Base-by-base conservation (phyloP, 345 rosid genomes). In the Gossypium ekmanianum region DNA sequence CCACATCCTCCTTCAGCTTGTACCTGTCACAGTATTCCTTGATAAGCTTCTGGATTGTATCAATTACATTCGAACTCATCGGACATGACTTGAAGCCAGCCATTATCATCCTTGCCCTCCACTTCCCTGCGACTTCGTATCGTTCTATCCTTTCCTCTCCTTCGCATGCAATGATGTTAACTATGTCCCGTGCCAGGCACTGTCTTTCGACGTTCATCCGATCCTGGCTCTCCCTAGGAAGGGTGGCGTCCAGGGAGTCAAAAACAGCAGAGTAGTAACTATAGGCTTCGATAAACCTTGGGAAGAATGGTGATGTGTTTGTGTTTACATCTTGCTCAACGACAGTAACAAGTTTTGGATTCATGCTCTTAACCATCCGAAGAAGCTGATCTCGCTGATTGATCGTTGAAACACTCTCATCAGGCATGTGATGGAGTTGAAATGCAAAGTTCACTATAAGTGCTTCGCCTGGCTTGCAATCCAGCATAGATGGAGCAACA, bases 341-440 rank as follows among this genome's bases (percentile, higher is more conserved):
- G 2, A 95, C 88, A 11, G 98, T 95, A 43, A 95, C 97, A 0
- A 95, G 97, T 78, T 95, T 93, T 0, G 99, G 99, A 72, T 86
- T 89, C 51, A 95, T 64, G 85, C 93, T 85, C 88, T 89, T 93
- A 14, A 90, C 94, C 96, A 92, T 88, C 75, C 85, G 89, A 61
- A 95, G 98, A 12, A 95, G 93, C 84, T 87, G 93, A 82, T 95
- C 99, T 20, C 99, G 87, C 84, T 85, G 88, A 57, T 95, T 95
- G n/a, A 89, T 88, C 0, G 93, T 90, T 24, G 99, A 91, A 66
- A 95, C 99, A 61, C 99, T 95, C 84, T 95, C 99, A 58, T 93
- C 99, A 7, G 99, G 99, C 98, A 95, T 93, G 85, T 95, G 99
- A 82, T 95, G 99, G 65, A 95, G 97, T 76, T 88, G 99, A 80